phyloP scores from a whole-genome alignment of 495 filamentous ascomycete genomes.

The Penicillium soppii region DNA sequence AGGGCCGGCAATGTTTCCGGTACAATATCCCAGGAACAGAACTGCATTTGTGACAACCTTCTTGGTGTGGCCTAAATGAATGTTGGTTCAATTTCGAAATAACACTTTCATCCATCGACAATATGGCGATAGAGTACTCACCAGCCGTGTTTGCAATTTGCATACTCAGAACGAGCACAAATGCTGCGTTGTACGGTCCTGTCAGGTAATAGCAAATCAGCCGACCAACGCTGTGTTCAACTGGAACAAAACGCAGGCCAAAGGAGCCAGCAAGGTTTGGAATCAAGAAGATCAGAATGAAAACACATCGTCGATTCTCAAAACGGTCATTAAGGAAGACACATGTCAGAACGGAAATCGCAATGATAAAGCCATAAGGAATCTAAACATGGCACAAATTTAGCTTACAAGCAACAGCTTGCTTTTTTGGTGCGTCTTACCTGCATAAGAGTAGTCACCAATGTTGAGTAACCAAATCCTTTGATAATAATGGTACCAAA shows the following conservation, averaged over 20 bases:
- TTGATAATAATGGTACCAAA: slow-evolving; percentile 63
- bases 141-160: slow-evolving; percentile 56
- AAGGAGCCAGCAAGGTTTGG: slow-evolving; percentile 58
- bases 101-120: background rate
- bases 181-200: slow-evolving; percentile 60
- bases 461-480: slow-evolving; percentile 58
- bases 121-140: slow-evolving; percentile 2
- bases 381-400: slow-evolving; percentile 34
- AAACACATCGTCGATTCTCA: slow-evolving; percentile 54
- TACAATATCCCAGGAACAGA: slow-evolving; percentile 53
- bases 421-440: slow-evolving; percentile 13
- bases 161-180: slow-evolving; percentile 58
- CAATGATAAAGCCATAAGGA: slow-evolving; percentile 58
- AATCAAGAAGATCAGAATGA: slow-evolving; percentile 53
- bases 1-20: slow-evolving; percentile 55
- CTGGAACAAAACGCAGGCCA: slow-evolving; percentile 52
- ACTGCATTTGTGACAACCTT: slow-evolving; percentile 62
- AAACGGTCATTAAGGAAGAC: slow-evolving; percentile 59
- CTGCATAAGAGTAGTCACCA: slow-evolving; percentile 49
- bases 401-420: slow-evolving; percentile 10
- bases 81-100: background rate
- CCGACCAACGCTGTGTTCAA: slow-evolving; percentile 45
- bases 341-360: slow-evolving; percentile 55
- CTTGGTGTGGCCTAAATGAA: slow-evolving; percentile 54
- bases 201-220: slow-evolving; percentile 58